Evolutionary conservation across 768 basidiomycete species (phyloP).

Genomic region (Naganishia randhawae): DNA sequence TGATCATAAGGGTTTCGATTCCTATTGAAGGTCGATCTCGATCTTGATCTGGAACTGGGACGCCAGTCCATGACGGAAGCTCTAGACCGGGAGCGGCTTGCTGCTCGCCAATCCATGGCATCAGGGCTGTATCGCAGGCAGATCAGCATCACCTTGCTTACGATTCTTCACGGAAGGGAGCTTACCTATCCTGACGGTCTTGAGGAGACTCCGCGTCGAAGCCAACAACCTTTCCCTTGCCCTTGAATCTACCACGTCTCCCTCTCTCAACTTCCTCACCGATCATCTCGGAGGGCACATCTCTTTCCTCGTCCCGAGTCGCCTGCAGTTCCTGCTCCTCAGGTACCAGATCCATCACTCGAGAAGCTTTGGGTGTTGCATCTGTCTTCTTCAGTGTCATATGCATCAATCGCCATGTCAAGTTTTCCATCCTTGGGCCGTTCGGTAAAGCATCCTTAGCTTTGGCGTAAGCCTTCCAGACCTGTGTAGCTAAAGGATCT

Average conservation of each 20-base stretch:
- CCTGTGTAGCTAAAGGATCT: slow-evolving; percentile 88
- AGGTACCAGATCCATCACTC: slow-evolving; percentile 30
- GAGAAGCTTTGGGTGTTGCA: background rate
- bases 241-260: slow-evolving; percentile 43
- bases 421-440: slow-evolving; percentile 92
- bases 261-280: slow-evolving; percentile 48
- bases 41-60: slow-evolving; percentile 50
- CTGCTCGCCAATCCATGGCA: slow-evolving; percentile 51
- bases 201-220: slow-evolving; percentile 47
- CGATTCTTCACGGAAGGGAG: background rate
- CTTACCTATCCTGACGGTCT: slow-evolving; percentile 62
- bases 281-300: slow-evolving; percentile 23
- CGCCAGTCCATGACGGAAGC: slow-evolving; percentile 75
- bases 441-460: slow-evolving; percentile 85
- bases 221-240: slow-evolving; percentile 47
- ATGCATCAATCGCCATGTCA: slow-evolving; percentile 99
- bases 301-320: slow-evolving; percentile 35
- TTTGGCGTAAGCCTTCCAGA: slow-evolving; percentile 94
- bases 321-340: slow-evolving; percentile 32
- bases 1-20: slow-evolving; percentile 43
- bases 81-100: slow-evolving; percentile 84
- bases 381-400: slow-evolving; percentile 75
- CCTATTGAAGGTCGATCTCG: slow-evolving; percentile 60
- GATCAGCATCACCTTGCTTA: slow-evolving; percentile 51
- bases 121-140: slow-evolving; percentile 45